Base-by-base conservation (phyloP, 2,329 filamentous ascomycete genomes). In the Diaporthe sp. region DNA sequence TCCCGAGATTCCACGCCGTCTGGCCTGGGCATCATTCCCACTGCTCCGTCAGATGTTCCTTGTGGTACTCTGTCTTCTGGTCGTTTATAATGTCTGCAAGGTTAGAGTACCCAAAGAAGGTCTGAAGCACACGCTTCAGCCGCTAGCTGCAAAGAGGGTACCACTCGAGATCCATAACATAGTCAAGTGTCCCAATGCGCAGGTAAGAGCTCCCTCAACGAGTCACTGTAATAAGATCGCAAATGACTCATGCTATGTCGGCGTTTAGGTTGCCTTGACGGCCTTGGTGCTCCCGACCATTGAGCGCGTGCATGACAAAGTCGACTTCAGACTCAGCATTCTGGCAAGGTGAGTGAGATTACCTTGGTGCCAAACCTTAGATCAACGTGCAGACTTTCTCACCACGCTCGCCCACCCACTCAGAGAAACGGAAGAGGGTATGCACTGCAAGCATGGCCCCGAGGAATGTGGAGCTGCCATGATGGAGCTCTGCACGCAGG, bases 271-370 rank as follows among this genome's bases (percentile, higher is more conserved):
- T 55, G 51, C 51, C 51, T 55, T 55, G 51, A 55, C 51, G 51
- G 51, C 28, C 12, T 55, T 55, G 51, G 51, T 55, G 51, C n/a
- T 55, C 51, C 51, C 51, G 51, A 28, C 51, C 51, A 55, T 55
- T 55, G 51, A 55, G 51, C 51, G n/a, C 28, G 51, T 55, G 12
- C n/a, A 55, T 55, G 51, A 55, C 4, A 55, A 55, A 10, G 51
- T 55, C 13, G 51, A 55, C 51, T 55, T 55, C 51, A 55, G 51
- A 17, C 51, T 55, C 51, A 55, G 51, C n/a, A 55, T 55, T 55
- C 28, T 55, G 5, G 51, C 51, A 17, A 55, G 51, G 51, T 55
- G 51, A 28, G 51, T 28, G 12, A 28, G 13, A 39, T 13, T 7
- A 25, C n/a, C 25, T 28, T 3, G 25, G 51, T 28, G 8, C n/a